These are phyloP conservation scores for Ogataea dorogensis DNA, from an alignment of 805 yeast species.

Conservation along the genomic window DNA sequence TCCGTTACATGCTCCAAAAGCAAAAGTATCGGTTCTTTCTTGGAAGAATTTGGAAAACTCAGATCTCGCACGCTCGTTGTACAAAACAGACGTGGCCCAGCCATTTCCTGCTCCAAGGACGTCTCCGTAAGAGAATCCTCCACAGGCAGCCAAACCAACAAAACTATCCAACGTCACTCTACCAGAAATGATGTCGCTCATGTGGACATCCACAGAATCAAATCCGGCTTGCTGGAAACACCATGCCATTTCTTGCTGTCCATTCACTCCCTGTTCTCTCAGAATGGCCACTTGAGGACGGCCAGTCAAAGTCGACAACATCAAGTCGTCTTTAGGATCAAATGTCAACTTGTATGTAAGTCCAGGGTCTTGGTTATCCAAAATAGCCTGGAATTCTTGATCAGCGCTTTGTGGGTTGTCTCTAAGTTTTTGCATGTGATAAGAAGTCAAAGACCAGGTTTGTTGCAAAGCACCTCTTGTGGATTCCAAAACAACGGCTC, in stretches of 20 bases:
- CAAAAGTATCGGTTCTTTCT: slow-evolving; percentile 87
- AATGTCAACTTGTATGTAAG: slow-evolving; percentile 75
- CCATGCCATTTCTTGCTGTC: slow-evolving; percentile 98
- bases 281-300: slow-evolving; percentile 92
- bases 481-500: slow-evolving; percentile 44
- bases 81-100: slow-evolving; percentile 96
- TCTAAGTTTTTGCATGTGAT: slow-evolving; percentile 84
- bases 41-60: slow-evolving; percentile 82
- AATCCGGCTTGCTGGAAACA: slow-evolving; percentile 94
- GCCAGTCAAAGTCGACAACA: slow-evolving; percentile 34
- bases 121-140: slow-evolving; percentile 98
- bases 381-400: slow-evolving; percentile 74
- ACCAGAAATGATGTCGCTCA: slow-evolving; percentile 86
- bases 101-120: slow-evolving; percentile 98
- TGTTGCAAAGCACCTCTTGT: slow-evolving; percentile 74
- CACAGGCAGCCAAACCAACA: slow-evolving; percentile 96
- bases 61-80: slow-evolving; percentile 69
- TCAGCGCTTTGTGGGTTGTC: slow-evolving; percentile 91
- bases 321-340: slow-evolving; percentile 52
- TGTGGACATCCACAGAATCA: slow-evolving; percentile 90
- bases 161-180: slow-evolving; percentile 70
- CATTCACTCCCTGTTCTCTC: slow-evolving; percentile 98
- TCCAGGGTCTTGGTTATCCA: slow-evolving; percentile 89
- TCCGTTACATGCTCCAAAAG: slow-evolving; percentile 98
- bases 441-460: slow-evolving; percentile 85